Percentiles rank a stretch among this genome's conserved stretches.
These are phyloP conservation scores for Asterophora lycoperdoides DNA, from an alignment of 768 basidiomycete genomes.

Conservation along the genomic window DNA sequence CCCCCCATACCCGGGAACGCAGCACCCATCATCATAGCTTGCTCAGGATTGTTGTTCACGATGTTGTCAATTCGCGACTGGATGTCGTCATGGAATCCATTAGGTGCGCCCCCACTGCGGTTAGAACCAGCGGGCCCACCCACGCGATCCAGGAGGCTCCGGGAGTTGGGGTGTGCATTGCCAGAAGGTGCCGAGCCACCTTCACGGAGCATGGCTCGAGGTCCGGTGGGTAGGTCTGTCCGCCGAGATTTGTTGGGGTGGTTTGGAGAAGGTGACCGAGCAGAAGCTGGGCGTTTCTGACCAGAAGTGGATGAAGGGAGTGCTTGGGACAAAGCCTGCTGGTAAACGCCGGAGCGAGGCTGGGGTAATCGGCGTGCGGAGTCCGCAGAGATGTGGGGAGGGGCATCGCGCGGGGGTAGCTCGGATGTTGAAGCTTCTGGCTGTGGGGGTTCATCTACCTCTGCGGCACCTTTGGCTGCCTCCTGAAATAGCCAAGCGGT, in stretches of 20 bases:
- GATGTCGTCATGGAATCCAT: slow-evolving; percentile 59
- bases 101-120: slow-evolving; percentile 27
- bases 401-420: slow-evolving; percentile 28
- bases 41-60: slow-evolving; percentile 51
- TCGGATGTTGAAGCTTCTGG: slow-evolving; percentile 33
- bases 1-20: slow-evolving; percentile 40
- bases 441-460: slow-evolving; percentile 39
- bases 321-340: slow-evolving; percentile 69
- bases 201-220: slow-evolving; percentile 72
- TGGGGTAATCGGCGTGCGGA: slow-evolving; percentile 41
- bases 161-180: slow-evolving; percentile 31
- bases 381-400: slow-evolving; percentile 33
- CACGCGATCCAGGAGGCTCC: slow-evolving; percentile 81
- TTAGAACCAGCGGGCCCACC: slow-evolving; percentile 48
- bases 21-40: slow-evolving; percentile 52
- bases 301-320: slow-evolving; percentile 47
- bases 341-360: slow-evolving; percentile 59
- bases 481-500: slow-evolving; percentile 87
- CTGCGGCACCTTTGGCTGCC: slow-evolving; percentile 65
- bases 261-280: slow-evolving; percentile 61
- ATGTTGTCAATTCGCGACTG: slow-evolving; percentile 79
- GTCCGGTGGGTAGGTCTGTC: slow-evolving; percentile 78
- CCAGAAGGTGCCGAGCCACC: slow-evolving; percentile 23
- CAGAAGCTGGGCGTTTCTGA: slow-evolving; percentile 63
- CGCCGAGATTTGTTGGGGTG: slow-evolving; percentile 70